These are phyloP conservation scores for Apiospora phragmitis DNA, from an alignment of 2,329 filamentous ascomycete species.

Conservation along the genomic window DNA sequence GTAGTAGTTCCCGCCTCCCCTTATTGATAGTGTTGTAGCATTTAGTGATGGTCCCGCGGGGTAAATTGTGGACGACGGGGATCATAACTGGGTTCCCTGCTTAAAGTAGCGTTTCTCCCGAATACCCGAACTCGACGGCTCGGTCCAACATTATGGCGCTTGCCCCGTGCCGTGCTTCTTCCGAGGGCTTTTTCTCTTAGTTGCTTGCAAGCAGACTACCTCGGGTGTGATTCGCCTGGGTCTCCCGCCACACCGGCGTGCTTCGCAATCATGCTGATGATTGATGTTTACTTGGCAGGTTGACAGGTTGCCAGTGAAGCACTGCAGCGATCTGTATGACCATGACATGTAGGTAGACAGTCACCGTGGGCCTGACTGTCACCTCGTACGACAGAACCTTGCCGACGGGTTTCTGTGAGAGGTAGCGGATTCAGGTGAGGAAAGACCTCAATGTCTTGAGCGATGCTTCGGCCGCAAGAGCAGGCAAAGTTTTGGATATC, in stretches of 20 bases:
- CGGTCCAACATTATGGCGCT: not conserved
- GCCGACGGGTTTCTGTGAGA: not conserved
- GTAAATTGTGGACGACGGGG: not conserved
- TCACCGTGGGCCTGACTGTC: not conserved
- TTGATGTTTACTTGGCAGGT: not conserved
- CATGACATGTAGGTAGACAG: not conserved
- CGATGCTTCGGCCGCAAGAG: conserved; percentile 9
- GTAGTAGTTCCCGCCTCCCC: not conserved
- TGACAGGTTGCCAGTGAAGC: not conserved
- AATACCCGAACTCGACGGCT: not conserved
- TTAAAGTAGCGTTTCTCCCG: not conserved
- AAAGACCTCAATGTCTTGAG: conserved; percentile 6
- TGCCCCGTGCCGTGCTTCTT: not conserved
- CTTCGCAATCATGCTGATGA: not conserved
- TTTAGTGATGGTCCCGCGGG: not conserved
- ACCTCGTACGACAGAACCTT: not conserved
- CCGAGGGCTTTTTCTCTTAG: not conserved
- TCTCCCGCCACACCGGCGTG: not conserved
- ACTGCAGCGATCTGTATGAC: conserved; percentile 8
- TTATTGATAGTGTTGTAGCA: not conserved
- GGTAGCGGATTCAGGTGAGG: not conserved
- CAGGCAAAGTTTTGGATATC: not conserved
- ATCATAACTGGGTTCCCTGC: not conserved
- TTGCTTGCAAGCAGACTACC: not conserved
- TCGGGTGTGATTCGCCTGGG: not conserved